These are phyloP conservation scores for Acmispon strigosus DNA, from an alignment of 306 rosid genomes.

Conservation along the genomic window DNA sequence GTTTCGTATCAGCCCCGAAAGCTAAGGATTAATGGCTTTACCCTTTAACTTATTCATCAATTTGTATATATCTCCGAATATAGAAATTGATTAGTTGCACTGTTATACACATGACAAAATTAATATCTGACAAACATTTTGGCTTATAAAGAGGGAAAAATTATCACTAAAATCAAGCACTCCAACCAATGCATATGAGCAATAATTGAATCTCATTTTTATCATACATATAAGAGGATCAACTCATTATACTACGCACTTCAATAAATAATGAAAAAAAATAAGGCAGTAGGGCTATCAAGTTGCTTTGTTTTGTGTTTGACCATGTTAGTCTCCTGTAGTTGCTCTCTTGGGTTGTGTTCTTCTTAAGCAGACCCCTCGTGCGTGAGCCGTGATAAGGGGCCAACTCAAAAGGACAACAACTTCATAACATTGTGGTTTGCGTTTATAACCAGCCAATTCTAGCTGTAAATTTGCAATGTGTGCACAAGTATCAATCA, in stretches of 20 bases:
- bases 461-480: constrained; percentile 21
- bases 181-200: not conserved
- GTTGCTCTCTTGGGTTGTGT: constrained; percentile 58
- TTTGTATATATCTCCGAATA: not conserved
- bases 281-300: not conserved
- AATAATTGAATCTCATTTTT: constrained; percentile 11
- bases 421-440: not conserved
- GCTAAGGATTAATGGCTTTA: not conserved
- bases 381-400: constrained; percentile 26
- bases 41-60: not conserved
- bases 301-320: constrained; percentile 16
- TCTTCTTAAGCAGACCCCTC: constrained; percentile 37
- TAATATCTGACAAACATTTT: not conserved
- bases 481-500: constrained; percentile 40
- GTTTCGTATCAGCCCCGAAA: not conserved
- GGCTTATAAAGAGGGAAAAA: not conserved
- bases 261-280: not conserved
- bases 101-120: not conserved
- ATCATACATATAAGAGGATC: not conserved
- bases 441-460: constrained; percentile 21
- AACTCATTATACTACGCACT: not conserved
- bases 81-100: not conserved
- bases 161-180: not conserved
- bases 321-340: constrained; percentile 41
- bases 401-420: constrained; percentile 32